Conservation (phyloP, 2,329 filamentous ascomycete species). For the Phialophora macrospora region DNA sequence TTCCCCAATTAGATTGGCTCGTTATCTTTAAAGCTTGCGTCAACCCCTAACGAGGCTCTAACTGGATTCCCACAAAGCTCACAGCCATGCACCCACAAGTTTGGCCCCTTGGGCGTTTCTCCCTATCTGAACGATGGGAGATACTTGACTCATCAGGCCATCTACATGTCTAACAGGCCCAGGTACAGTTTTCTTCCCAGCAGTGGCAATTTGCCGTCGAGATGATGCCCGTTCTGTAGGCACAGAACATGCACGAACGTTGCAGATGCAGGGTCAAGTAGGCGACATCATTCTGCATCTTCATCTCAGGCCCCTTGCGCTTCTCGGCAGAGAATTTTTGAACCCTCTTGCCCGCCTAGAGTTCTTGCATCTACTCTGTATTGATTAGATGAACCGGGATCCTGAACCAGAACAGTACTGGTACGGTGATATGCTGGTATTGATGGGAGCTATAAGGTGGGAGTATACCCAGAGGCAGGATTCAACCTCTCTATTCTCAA, state of each 20-base stretch:
- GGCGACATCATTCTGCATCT: constrained; percentile 29
- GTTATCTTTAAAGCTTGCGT: constrained; percentile 12
- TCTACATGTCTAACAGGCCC: not conserved
- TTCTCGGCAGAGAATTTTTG: constrained; percentile 21
- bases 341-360: no score
- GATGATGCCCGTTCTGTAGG: not conserved
- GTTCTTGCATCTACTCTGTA: not conserved
- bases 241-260: not conserved
- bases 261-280: constrained; percentile 23
- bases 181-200: not conserved
- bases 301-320: constrained; percentile 1
- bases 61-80: constrained; percentile 3
- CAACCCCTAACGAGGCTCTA: constrained; percentile 21
- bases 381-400: constrained; percentile 15
- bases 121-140: not conserved
- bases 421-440: not conserved
- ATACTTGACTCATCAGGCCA: not conserved
- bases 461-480: not conserved
- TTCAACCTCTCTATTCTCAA: not conserved
- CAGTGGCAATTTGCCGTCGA: not conserved
- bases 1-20: constrained; percentile 21
- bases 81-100: constrained; percentile 2
- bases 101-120: not conserved
- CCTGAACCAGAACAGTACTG: not conserved
- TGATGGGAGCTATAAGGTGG: not conserved